A percentile compares a stretch with the other conserved stretches of the same genome.
phyloP scores from a whole-genome alignment of 2,329 filamentous ascomycete genomes.

The Colletotrichum incanum region DNA sequence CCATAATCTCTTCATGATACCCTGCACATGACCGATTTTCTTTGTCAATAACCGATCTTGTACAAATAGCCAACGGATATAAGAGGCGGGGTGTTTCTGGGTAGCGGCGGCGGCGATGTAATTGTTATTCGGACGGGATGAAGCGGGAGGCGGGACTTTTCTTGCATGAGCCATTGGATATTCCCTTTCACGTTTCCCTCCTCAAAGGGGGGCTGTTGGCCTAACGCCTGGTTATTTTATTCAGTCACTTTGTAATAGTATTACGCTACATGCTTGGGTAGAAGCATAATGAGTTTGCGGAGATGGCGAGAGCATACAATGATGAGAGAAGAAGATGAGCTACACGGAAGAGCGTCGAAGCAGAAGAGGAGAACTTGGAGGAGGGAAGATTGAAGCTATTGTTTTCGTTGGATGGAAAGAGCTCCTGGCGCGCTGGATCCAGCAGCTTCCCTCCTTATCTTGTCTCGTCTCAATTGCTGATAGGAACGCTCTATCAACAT shows the following conservation, averaged over 20 bases:
- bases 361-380: not conserved
- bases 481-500: not conserved
- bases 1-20: constrained; percentile 42
- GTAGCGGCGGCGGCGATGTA: not conserved
- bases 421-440: not conserved
- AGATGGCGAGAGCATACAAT: not conserved
- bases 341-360: not conserved
- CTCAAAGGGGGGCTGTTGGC: constrained; percentile 3
- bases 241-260: constrained; percentile 33
- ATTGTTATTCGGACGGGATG: constrained; percentile 13
- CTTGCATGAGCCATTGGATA: not conserved
- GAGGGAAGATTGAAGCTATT: not conserved
- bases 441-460: not conserved
- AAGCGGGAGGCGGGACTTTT: constrained; percentile 29
- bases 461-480: not conserved
- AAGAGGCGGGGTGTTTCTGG: constrained; percentile 29
- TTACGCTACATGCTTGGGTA: constrained; percentile 24
- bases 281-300: constrained; percentile 11
- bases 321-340: constrained; percentile 7
- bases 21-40: constrained; percentile 39
- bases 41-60: constrained; percentile 36
- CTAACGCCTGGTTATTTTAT: constrained; percentile 13
- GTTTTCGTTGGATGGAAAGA: not conserved
- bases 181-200: not conserved
- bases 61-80: constrained; percentile 27